Base-by-base conservation (phyloP, 306 rosid species). In the Arachis stenosperma region DNA sequence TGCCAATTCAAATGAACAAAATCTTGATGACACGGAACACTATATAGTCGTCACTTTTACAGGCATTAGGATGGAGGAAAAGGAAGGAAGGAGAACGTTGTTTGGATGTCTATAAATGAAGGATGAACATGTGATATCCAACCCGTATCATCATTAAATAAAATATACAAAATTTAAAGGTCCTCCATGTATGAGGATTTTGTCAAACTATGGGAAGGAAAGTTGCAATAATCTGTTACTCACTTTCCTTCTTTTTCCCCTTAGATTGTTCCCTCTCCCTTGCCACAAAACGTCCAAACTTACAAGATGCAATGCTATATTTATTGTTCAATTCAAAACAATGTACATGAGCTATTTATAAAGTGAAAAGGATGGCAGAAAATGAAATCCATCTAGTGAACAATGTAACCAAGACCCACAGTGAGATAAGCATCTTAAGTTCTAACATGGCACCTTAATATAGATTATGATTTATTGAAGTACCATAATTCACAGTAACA, bases 1-100 rank as follows among this genome's bases (percentile, higher is more conserved):
- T 2, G 17, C 43, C 17, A 42, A 39, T 41, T 59, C 39, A 61
- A 73, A 79, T 52, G 12, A 53, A 53, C 60, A 70, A 61, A 62
- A 36, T 56, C 27, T 44, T 44, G 22, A 64, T 42, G 54, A 54
- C 15, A 48, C 27, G 48, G 13, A 55, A 54, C 22, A 46, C 14
- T 51, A 59, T 54, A 40, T 11, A 33, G 51, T 67, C 62, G 64
- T 7, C 42, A 9, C 29, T 52, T 55, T 17, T 53, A 36, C 5
- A 41, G 40, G 55, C 42, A 15, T 64, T 64, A 53, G 48, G 65
- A 53, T 48, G 62, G 11, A 61, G 22, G 6, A 50, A 29, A 61
- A 50, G 46, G 58, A 57, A 6, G 33, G 33, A 27, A 57, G 14
- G 48, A 1, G 10, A 61, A 40, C 29, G 50, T 36, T 61, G 11